Conservation (phyloP, 2,329 filamentous ascomycete species). For the Xylogone sp. region DNA sequence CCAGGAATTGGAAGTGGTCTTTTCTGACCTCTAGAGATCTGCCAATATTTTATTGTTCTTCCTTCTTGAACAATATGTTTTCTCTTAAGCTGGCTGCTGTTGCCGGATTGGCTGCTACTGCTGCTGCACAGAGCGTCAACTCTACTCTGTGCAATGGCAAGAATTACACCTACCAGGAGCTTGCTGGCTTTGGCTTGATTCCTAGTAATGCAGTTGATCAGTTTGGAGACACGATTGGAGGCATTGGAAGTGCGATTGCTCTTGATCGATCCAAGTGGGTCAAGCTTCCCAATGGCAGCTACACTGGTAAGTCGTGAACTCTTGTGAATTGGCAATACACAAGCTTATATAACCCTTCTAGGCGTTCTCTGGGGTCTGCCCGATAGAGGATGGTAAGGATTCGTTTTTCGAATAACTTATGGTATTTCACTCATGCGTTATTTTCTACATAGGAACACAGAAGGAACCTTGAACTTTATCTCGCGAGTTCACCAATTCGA, state of each 20-base stretch:
- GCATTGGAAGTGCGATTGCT: conserved; percentile 63
- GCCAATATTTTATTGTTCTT: neutral
- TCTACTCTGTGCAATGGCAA: conserved; percentile 56
- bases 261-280: conserved; percentile 58
- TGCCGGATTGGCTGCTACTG: conserved; percentile 4
- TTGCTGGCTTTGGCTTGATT: conserved; percentile 64
- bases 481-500: conserved; percentile 65
- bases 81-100: conserved; percentile 2
- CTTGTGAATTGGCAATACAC: neutral
- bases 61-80: conserved; percentile 9
- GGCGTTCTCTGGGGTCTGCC: conserved; percentile 57
- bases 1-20: neutral
- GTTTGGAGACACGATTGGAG: conserved; percentile 65
- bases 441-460: conserved; percentile 50
- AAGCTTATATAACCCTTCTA: neutral
- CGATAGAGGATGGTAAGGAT: conserved; percentile 61
- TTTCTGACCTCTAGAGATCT: neutral
- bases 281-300: conserved; percentile 44
- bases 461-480: conserved; percentile 66
- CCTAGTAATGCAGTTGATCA: conserved; percentile 57
- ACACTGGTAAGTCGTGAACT: conserved; percentile 40
- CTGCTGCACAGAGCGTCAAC: conserved; percentile 5
- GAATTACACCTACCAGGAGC: conserved; percentile 60
- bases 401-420: neutral
- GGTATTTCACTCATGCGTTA: neutral